Evolutionary conservation across 352 stramenopile genomes (phyloP).

Genomic region (Phytopythium helicoides): DNA sequence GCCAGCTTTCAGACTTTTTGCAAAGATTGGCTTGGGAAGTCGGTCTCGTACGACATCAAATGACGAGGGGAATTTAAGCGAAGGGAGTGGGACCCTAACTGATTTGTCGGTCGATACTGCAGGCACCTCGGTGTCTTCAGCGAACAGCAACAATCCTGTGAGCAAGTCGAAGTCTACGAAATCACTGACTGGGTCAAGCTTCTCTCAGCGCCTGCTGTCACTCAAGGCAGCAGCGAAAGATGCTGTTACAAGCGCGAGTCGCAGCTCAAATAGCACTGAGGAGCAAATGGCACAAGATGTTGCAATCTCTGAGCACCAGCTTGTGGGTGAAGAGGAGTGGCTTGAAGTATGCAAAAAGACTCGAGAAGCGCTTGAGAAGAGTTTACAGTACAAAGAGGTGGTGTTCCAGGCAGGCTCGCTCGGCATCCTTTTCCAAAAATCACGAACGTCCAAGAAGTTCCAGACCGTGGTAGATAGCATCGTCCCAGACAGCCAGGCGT

Average conservation of each 20-base stretch:
- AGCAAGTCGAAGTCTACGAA: constrained; percentile 17
- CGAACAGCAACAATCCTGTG: constrained; percentile 3
- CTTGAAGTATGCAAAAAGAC: constrained; percentile 64
- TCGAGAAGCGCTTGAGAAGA: constrained; percentile 51
- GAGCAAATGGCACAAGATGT: constrained; percentile 7
- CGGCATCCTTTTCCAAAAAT: constrained; percentile 80
- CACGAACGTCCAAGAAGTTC: constrained; percentile 59
- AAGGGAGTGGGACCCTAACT: constrained; percentile 1
- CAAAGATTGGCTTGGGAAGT: constrained; percentile 43
- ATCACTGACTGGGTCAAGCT: constrained; percentile 26
- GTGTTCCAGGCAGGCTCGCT: constrained; percentile 66
- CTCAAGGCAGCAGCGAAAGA: constrained; percentile 73
- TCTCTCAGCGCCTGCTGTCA: constrained; percentile 66
- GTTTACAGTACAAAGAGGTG: constrained; percentile 54
- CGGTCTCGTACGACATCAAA: constrained; percentile 28
- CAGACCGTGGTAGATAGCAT: constrained; percentile 80
- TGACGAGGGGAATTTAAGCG: constrained; percentile 25
- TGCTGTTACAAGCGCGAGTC: constrained; percentile 36
- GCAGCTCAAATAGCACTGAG: constrained; percentile 5
- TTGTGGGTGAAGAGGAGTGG: constrained; percentile 69
- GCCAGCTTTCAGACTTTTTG: constrained; percentile 36
- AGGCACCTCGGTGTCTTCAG: not conserved
- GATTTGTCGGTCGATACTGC: not conserved
- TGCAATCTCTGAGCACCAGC: constrained; percentile 25
- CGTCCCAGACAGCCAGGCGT: constrained; percentile 76